A percentile compares a stretch with the other conserved stretches of the same genome.
Evolutionary conservation across 2,329 filamentous ascomycete genomes (phyloP).

Genomic region (Ceratocystis colombiana): DNA sequence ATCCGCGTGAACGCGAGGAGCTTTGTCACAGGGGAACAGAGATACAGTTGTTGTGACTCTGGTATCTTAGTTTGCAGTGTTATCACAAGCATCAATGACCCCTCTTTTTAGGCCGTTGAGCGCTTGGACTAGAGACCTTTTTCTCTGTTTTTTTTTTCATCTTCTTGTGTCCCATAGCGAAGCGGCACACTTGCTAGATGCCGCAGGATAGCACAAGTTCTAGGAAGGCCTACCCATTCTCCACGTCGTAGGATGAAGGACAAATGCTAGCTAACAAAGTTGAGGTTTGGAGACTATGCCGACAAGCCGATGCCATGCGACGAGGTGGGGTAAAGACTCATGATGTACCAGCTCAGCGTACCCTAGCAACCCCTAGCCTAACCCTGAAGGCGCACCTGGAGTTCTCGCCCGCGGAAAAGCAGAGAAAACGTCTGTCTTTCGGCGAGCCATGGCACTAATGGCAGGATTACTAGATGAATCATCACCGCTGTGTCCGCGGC

Average conservation of each 20-base stretch:
- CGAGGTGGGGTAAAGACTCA: neutral
- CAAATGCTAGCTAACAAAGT: neutral
- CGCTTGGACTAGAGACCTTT: no score
- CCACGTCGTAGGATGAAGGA: neutral
- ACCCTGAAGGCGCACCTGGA: neutral
- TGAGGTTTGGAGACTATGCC: slow-evolving; percentile 22
- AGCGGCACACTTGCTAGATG: no score
- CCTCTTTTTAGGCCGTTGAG: no score
- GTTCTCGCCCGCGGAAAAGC: neutral
- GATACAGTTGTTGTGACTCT: neutral
- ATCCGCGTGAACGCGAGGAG: neutral
- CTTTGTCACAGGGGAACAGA: neutral
- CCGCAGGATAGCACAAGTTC: neutral
- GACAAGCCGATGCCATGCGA: slow-evolving; percentile 24
- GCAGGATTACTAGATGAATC: neutral
- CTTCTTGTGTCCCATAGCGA: no score
- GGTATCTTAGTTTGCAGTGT: no score
- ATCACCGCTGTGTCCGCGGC: neutral
- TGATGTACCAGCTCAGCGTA: neutral
- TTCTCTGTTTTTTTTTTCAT: no score
- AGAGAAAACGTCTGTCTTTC: neutral
- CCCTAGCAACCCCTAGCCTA: neutral
- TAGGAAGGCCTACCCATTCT: neutral
- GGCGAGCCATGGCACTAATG: neutral
- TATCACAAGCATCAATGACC: no score